A percentile compares a stretch with the other conserved stretches of the same genome.
These are phyloP conservation scores for Solanum arcanum DNA, from an alignment of 257 asterid species.

Conservation along the genomic window DNA sequence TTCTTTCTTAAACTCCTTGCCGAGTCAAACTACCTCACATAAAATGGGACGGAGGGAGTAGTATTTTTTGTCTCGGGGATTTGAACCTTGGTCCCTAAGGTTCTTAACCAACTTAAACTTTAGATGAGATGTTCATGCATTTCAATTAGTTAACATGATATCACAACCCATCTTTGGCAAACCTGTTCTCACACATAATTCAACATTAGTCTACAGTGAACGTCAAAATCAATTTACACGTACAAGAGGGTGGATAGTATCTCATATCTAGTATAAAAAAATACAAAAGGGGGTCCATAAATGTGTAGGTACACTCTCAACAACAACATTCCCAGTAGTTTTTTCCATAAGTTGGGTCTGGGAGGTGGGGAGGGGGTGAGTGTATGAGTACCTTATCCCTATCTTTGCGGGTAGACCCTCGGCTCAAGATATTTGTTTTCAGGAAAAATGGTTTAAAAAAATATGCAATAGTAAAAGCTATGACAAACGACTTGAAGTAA, in stretches of 20 bases:
- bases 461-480: neutral
- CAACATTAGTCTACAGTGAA: neutral
- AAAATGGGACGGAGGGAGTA: too few species aligned
- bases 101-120: neutral
- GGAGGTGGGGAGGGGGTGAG: neutral
- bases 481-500: neutral
- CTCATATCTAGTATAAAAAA: neutral
- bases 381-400: neutral
- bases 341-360: neutral
- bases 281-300: neutral
- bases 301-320: neutral
- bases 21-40: too few species aligned
- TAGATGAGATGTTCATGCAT: neutral
- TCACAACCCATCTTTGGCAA: neutral
- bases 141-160: neutral
- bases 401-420: neutral
- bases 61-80: neutral
- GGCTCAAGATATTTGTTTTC: neutral
- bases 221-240: neutral
- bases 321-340: neutral
- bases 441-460: neutral
- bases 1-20: too few species aligned
- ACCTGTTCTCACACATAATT: neutral
- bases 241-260: neutral
- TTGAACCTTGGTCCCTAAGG: neutral